Base-by-base conservation (phyloP, 257 asterid species). In the Primulina tabacum region DNA sequence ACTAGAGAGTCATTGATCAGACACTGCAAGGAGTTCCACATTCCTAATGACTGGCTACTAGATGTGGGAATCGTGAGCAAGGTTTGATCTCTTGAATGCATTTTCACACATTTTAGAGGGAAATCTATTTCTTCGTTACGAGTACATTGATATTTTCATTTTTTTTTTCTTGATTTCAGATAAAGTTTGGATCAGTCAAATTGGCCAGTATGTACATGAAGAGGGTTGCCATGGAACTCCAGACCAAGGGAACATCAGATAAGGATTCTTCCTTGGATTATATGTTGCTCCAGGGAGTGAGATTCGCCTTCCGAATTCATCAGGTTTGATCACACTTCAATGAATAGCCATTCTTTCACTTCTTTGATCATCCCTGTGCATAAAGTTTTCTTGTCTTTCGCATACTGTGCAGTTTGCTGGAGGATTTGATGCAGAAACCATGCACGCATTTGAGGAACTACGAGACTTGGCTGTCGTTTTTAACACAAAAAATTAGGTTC, bases 261-360 rank as follows among this genome's bases (percentile, higher is more conserved):
- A 92, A 92, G 77, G 98, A 92, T 70, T 82, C 98, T 16, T 88
- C 96, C 66, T 71, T 86, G 86, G 97, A 92, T 58, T 92, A 88
- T 76, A 85, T 88, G 96, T 76, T 92, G 37, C 91, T 92, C 30
- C 97, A 92, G 68, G 98, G 98, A 76, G 98, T 90, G 62, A 81
- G 98, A 78, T 92, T 86, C 84, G 98, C 98, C 64, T 90, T 90
- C 83, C 78, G 98, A 60, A 88, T 92, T 74, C 98, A 92, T 86
- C 98, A 90, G 98, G 98, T 92, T 57, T 24, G 81, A 79, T 58
- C n/a, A 11, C 29, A 26, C 32, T 30, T 20, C 34, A 20, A 24
- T 10, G 32, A 73, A 50, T 52, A 9, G 6, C 18, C 56, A 16
- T 47, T 4, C 56, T 14, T 14, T 5, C 20, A 12, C 12, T 34